Evolutionary conservation across 805 yeast species (phyloP).

Genomic region (Alloascoidea africana): DNA sequence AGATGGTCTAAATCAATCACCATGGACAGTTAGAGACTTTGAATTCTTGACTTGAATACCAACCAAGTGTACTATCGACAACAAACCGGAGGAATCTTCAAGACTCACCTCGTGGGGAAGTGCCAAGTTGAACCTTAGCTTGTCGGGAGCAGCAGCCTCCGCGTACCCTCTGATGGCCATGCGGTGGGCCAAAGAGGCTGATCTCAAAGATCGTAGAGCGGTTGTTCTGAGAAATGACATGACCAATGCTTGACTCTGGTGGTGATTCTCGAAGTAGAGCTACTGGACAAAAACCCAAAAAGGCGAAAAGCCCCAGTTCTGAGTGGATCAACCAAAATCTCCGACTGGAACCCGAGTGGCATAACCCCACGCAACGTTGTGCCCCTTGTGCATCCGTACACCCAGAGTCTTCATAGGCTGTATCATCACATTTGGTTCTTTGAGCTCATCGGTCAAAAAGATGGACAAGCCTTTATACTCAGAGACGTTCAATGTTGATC

Average conservation of each 20-base stretch:
- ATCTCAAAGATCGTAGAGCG: constrained; percentile 2
- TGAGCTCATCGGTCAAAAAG: neutral
- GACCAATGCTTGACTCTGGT: no score
- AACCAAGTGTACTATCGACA: no score
- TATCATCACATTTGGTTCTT: neutral
- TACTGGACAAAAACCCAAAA: no score
- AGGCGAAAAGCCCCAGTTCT: constrained; percentile 1
- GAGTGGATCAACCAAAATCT: neutral
- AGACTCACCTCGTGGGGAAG: constrained; percentile 66
- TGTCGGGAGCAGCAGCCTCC: constrained; percentile 58
- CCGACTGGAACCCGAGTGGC: neutral
- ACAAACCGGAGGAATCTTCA: no score
- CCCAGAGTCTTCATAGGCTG: neutral
- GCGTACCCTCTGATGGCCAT: constrained; percentile 78
- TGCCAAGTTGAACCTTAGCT: constrained; percentile 77
- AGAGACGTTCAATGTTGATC: constrained; percentile 1
- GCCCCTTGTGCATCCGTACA: neutral
- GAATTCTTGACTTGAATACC: no score
- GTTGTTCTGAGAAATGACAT: constrained; percentile 1
- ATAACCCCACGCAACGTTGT: neutral
- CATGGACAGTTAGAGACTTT: no score
- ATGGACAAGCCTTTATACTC: neutral
- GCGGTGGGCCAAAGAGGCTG: constrained; percentile 28
- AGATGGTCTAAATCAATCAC: constrained; percentile 16
- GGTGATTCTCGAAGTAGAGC: no score